Base-by-base conservation (phyloP, 495 filamentous ascomycete species). In the Symbiotaphrina buchneri region DNA sequence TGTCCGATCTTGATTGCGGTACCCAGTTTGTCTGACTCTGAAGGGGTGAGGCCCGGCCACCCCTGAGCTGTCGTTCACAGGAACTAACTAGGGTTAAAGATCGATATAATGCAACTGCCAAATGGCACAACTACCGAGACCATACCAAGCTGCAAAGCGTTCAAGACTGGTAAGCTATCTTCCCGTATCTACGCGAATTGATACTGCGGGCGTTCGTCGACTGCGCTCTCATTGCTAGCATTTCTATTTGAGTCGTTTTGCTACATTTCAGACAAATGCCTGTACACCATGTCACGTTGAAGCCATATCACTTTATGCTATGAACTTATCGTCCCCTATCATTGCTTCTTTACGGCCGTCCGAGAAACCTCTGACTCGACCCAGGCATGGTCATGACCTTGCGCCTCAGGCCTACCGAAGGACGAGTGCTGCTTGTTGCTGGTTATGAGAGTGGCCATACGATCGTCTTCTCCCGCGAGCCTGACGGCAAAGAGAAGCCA, bases 341-440 rank as follows among this genome's bases (percentile, higher is more conserved):
- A n/a, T n/a, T n/a, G n/a, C n/a, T n/a, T n/a, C n/a, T n/a, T n/a
- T n/a, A n/a, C n/a, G n/a, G n/a, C n/a, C n/a, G n/a, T n/a, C n/a
- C n/a, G n/a, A n/a, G n/a, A n/a, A n/a, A n/a, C n/a, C n/a, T n/a
- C n/a, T n/a, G n/a, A n/a, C n/a, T n/a, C n/a, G n/a, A 26, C 16
- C 16, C 37, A 55, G 62, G 87, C 18, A 95, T 94, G 84, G 68
- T 85, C 17, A 94, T 97, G 87, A 69, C 75, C 15, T 51, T 92
- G 54, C 59, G 3, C 45, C 92, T 6, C 62, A 75, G 36, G 44
- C 57, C 44, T 53, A 51, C n/a, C 6, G 31, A 29, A 10, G 38
- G 35, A 10, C 38, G 37, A 14, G 47, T 69, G 0, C 51, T 58
- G 10, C 47, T 90, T 8, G 49, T 70, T 3, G 73, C 71, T n/a